phyloP scores from a whole-genome alignment of 208 protist species.

The Polymyxa betae region DNA sequence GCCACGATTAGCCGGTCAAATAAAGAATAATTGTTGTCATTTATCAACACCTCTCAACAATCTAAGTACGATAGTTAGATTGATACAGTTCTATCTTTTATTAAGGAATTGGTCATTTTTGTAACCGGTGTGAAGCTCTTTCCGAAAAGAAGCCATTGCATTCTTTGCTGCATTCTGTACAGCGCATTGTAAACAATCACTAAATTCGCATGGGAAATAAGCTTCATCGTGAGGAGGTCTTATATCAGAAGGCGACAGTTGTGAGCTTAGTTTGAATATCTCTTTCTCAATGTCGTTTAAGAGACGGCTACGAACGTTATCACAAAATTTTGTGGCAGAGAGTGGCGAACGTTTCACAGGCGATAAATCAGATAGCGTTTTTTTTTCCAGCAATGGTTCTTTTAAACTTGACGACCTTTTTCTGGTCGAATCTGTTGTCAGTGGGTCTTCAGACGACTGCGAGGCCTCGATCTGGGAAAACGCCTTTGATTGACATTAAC shows the following conservation, averaged over 20 bases:
- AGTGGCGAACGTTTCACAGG: not conserved
- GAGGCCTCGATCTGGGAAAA: too few relatives aligned
- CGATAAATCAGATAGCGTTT: too few relatives aligned
- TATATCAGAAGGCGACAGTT: not conserved
- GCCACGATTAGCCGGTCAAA: too few relatives aligned
- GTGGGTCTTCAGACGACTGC: too few relatives aligned
- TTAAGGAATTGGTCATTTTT: not conserved
- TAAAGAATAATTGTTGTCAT: too few relatives aligned
- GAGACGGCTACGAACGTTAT: not conserved
- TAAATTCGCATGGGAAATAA: constrained; percentile 43
- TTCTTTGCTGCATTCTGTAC: not conserved
- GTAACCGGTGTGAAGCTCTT: not conserved
- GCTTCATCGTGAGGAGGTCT: constrained; percentile 1
- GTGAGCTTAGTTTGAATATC: not conserved
- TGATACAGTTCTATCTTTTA: too few relatives aligned
- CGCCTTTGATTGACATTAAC: too few relatives aligned
- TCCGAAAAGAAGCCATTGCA: not conserved
- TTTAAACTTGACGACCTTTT: too few relatives aligned
- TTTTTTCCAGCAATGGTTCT: too few relatives aligned
- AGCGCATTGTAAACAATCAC: constrained; percentile 12
- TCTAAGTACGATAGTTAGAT: too few relatives aligned
- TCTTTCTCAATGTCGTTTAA: not conserved
- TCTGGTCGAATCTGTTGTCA: too few relatives aligned
- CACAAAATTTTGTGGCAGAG: not conserved
- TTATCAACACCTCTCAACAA: too few relatives aligned